Evolutionary conservation across 345 rosid genomes (phyloP).

Genomic region (Gossypium sturtianum): DNA sequence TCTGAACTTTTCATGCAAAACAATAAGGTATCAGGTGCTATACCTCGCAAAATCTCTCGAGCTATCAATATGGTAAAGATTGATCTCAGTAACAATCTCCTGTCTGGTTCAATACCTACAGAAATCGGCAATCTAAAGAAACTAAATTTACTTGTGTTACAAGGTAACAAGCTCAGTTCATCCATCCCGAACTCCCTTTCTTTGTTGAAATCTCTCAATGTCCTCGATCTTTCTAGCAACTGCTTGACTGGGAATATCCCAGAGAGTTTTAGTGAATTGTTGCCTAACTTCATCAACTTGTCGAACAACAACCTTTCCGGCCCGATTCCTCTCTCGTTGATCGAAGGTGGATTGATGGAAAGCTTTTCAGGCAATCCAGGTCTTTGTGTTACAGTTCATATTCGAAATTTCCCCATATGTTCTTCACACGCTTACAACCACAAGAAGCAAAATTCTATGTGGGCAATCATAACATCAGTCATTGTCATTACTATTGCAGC

Average conservation of each 20-base stretch:
- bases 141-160: constrained; percentile 66
- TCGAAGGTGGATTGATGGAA: constrained; percentile 61
- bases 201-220: constrained; percentile 62
- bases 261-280: constrained; percentile 46
- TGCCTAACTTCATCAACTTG: constrained; percentile 76
- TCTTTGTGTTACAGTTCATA: constrained; percentile 58
- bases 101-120: constrained; percentile 74
- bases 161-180: constrained; percentile 58
- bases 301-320: constrained; percentile 78
- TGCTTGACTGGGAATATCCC: constrained; percentile 71
- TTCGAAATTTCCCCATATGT: constrained; percentile 54
- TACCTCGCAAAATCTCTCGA: constrained; percentile 62
- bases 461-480: constrained; percentile 57
- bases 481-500: constrained; percentile 47
- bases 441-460: constrained; percentile 49
- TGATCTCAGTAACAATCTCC: constrained; percentile 70
- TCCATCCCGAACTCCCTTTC: constrained; percentile 74
- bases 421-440: constrained; percentile 33
- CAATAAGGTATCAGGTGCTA: constrained; percentile 58
- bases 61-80: constrained; percentile 78
- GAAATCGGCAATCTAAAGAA: constrained; percentile 64
- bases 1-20: constrained; percentile 78
- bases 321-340: constrained; percentile 63
- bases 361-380: constrained; percentile 83
- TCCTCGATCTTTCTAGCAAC: constrained; percentile 82